Base-by-base conservation (phyloP, 371 early-diverging fungal genomes). In the Mortierella sp. region DNA sequence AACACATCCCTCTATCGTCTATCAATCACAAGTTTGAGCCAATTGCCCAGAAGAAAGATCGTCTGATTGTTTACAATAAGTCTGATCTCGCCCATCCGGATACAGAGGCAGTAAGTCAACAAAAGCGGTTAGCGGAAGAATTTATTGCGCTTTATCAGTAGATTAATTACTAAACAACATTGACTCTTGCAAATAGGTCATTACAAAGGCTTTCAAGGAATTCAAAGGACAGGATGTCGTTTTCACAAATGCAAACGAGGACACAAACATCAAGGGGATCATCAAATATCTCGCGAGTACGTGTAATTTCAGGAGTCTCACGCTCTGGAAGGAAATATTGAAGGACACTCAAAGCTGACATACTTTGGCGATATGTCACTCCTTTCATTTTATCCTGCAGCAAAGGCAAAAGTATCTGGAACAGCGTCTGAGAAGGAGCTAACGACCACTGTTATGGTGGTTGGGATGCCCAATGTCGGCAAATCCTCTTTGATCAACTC, bases 401-500 rank as follows among this genome's bases (percentile, higher is more conserved):
- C 69, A 28, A 75, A 72, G 45, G 82, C 82, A 19, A 76, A 69
- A 47, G 67, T 59, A 16, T 72, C 82, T 16, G 72, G 76, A 19
- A 76, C 76, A 38, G 82, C 82, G 19, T 67, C 82, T 2, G 72
- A 76, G 15, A 76, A 81, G 33, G 78, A 76, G 24, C 41, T 82
- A 21, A 74, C 78, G 0, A 80, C 81, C 1, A 92, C 86, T 1
- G 85, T 96, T 41, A 94, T 98, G 88, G 90, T 98, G 2, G 95
- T 97, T 0, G 98, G 98, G 5, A 93, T 97, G 92, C 98, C 98
- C 1, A 98, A 98, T 76, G 97, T 97, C 32, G 98, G 98, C 16
- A 98, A 98, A 76, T 96, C 96, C 0, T 92, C 97, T 19, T 68
- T 98, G 58, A 94, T 97, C 70, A 98, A 98, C 72, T 87, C 95